Percentiles rank a stretch among this genome's conserved stretches.
Conservation (phyloP, 805 yeast genomes). For the Starmera pachycereana region DNA sequence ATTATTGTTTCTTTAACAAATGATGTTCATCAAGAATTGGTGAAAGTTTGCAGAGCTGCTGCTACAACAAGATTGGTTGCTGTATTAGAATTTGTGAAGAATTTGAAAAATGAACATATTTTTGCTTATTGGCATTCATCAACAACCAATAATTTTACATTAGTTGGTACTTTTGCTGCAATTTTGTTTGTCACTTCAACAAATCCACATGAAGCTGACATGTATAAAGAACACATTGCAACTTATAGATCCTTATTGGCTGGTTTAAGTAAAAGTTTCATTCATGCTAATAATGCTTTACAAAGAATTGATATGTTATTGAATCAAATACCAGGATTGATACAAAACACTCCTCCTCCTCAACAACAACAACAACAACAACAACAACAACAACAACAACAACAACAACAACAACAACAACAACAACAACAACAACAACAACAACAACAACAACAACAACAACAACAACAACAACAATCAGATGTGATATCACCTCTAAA, state of each 20-base stretch:
- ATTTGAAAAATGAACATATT: slow-evolving; percentile 70
- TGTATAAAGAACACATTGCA: slow-evolving; percentile 57
- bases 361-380: slow-evolving; percentile 5
- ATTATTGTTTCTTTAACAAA: slow-evolving; percentile 44
- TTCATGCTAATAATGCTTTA: slow-evolving; percentile 68
- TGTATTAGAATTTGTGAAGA: slow-evolving; percentile 68
- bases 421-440: too few species aligned
- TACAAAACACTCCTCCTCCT: slow-evolving; percentile 14
- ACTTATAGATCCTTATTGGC: slow-evolving; percentile 71
- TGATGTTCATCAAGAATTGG: slow-evolving; percentile 41
- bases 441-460: too few species aligned
- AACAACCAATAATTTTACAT: slow-evolving; percentile 65
- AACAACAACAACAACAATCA: neutral
- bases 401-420: too few species aligned
- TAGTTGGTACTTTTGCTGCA: slow-evolving; percentile 85
- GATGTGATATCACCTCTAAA: slow-evolving; percentile 4
- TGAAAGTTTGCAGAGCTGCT: slow-evolving; percentile 69
- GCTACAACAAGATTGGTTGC: slow-evolving; percentile 77
- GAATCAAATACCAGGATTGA: slow-evolving; percentile 63
- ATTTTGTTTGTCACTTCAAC: slow-evolving; percentile 61
- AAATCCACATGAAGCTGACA: slow-evolving; percentile 48
- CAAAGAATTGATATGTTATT: slow-evolving; percentile 61
- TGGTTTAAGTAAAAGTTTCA: slow-evolving; percentile 66
- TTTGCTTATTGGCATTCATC: slow-evolving; percentile 88
- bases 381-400: slow-evolving; percentile 2